Conservation (phyloP, 805 yeast genomes). For the Metschnikowia cerradonensis region DNA sequence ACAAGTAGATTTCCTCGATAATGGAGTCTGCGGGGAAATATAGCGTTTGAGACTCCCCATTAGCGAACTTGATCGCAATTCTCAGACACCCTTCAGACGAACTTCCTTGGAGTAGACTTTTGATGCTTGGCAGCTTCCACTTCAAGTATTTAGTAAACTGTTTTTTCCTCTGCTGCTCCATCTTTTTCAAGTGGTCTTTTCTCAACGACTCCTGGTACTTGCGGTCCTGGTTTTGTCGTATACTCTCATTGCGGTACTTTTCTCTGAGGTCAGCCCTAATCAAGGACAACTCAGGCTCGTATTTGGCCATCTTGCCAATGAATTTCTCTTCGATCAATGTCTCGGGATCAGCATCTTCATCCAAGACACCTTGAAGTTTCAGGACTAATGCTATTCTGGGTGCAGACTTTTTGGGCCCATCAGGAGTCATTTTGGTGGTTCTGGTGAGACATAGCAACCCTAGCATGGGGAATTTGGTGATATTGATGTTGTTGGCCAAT, state of each 20-base stretch:
- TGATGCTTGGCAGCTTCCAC: slow-evolving; percentile 27
- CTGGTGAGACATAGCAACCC: slow-evolving; percentile 72
- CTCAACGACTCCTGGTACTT: slow-evolving; percentile 71
- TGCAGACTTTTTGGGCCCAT: slow-evolving; percentile 48
- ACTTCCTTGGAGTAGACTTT: slow-evolving; percentile 20
- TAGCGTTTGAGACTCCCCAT: slow-evolving; percentile 53
- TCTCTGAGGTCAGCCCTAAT: slow-evolving; percentile 64
- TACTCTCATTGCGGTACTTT: slow-evolving; percentile 49
- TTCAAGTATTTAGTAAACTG: slow-evolving; percentile 37
- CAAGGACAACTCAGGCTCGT: slow-evolving; percentile 56
- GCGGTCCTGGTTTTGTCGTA: slow-evolving; percentile 70
- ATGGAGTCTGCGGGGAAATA: slow-evolving; percentile 28
- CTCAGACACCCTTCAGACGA: slow-evolving; percentile 40
- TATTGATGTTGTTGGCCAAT: slow-evolving; percentile 68
- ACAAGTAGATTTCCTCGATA: slow-evolving; percentile 31
- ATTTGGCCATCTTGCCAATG: slow-evolving; percentile 46
- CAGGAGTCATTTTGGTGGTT: slow-evolving; percentile 48
- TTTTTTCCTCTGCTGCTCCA: slow-evolving; percentile 23
- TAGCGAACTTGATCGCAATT: slow-evolving; percentile 63
- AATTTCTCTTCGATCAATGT: slow-evolving; percentile 37
- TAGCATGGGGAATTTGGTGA: slow-evolving; percentile 74
- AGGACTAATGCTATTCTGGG: slow-evolving; percentile 60
- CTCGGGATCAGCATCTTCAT: slow-evolving; percentile 34
- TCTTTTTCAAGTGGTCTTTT: slow-evolving; percentile 55
- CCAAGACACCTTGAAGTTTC: slow-evolving; percentile 59